Evolutionary conservation across 768 basidiomycete genomes (phyloP).

Genomic region (Boletales sp.): DNA sequence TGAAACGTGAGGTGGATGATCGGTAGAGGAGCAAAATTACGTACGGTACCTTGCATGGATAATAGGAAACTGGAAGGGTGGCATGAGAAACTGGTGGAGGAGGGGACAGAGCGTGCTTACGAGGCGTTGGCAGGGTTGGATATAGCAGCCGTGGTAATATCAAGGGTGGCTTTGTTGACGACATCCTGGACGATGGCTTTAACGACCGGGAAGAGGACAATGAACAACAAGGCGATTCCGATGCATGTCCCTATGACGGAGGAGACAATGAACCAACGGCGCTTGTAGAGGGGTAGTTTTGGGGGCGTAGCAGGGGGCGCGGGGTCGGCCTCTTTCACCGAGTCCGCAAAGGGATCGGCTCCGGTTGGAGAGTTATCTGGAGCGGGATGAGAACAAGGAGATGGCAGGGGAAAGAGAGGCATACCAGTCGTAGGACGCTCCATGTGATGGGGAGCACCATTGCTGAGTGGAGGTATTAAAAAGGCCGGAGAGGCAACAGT

Average conservation of each 20-base stretch:
- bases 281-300: conserved; percentile 53
- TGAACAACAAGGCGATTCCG: conserved; percentile 61
- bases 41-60: conserved; percentile 51
- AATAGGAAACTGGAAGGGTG: conserved; percentile 46
- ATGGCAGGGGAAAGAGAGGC: no score
- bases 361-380: background rate
- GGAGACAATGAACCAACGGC: conserved; percentile 60
- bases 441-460: no score
- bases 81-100: conserved; percentile 1
- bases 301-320: background rate
- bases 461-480: no score
- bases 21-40: conserved; percentile 9
- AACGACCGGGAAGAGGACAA: conserved; percentile 66
- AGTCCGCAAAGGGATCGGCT: background rate
- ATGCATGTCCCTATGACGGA: conserved; percentile 47
- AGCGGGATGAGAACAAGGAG: no score
- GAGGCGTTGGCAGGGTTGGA: conserved; percentile 51
- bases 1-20: background rate
- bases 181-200: conserved; percentile 64
- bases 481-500: no score
- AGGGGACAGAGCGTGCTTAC: conserved; percentile 33
- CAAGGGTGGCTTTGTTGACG: conserved; percentile 51
- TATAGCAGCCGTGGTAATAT: conserved; percentile 52
- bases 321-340: background rate
- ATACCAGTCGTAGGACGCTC: no score